Conservation (phyloP, 176 grass and related monocot genomes). For the Paspalum notatum region DNA sequence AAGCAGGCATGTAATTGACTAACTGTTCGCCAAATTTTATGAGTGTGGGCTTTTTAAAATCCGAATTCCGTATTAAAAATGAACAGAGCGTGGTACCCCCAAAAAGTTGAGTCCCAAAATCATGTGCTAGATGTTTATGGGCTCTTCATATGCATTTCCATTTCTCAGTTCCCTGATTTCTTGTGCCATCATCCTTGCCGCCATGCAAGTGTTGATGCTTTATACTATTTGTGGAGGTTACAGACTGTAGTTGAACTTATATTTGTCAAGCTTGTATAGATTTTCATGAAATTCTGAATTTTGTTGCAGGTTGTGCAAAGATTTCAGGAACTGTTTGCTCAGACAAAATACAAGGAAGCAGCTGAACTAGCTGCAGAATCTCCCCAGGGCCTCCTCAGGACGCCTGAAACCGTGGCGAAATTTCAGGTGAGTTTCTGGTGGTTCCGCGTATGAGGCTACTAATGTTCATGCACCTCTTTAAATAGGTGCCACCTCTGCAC, state of each 20-base stretch:
- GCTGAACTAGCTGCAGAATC: slow-evolving; percentile 97
- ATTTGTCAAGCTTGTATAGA: not conserved
- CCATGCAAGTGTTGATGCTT: not conserved
- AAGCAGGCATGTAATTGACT: too few relatives aligned
- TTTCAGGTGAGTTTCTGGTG: slow-evolving; percentile 71
- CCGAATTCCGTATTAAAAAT: too few relatives aligned
- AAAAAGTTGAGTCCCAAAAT: not conserved
- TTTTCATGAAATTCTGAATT: slow-evolving; percentile 27
- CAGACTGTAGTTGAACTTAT: not conserved
- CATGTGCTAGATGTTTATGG: not conserved
- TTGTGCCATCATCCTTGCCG: not conserved
- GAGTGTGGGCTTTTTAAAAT: too few relatives aligned
- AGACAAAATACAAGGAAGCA: slow-evolving; percentile 99
- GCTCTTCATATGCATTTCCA: not conserved
- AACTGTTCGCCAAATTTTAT: too few relatives aligned
- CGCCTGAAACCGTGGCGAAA: slow-evolving; percentile 90
- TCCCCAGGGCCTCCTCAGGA: slow-evolving; percentile 86
- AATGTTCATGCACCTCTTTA: slow-evolving; percentile 8
- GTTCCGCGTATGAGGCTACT: slow-evolving; percentile 1
- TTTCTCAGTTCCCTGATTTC: not conserved
- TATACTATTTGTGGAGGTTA: not conserved
- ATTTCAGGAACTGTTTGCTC: slow-evolving; percentile 90
- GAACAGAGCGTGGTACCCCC: not conserved
- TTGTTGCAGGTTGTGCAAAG: slow-evolving; percentile 86
- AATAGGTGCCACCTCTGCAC: not conserved